These are phyloP conservation scores for Diaporthe vaccinii DNA, from an alignment of 2,329 filamentous ascomycete genomes.

Conservation along the genomic window DNA sequence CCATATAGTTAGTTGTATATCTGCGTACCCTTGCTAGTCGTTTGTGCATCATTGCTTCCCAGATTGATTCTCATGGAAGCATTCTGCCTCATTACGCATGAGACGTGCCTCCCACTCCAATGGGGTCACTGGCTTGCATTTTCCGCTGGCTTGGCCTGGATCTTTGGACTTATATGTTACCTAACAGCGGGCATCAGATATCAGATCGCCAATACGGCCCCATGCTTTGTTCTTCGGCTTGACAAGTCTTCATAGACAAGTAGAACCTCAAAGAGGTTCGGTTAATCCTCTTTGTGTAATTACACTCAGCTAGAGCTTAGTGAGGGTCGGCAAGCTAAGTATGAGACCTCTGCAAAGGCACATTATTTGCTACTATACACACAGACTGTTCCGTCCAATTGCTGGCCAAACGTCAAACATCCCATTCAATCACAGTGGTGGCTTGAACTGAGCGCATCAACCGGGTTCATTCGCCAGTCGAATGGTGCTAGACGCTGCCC, in stretches of 20 bases:
- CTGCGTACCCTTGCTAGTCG: neutral
- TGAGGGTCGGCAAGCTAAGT: neutral
- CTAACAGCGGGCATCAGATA: neutral
- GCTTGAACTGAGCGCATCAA: neutral
- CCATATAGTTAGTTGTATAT: neutral
- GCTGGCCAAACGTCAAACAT: neutral
- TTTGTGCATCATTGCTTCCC: neutral
- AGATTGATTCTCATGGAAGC: neutral
- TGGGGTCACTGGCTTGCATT: neutral
- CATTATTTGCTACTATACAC: neutral
- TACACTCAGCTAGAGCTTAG: neutral
- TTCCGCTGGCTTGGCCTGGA: neutral
- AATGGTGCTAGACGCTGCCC: neutral
- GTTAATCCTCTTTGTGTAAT: no score
- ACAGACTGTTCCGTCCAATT: neutral
- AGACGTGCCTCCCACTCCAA: neutral
- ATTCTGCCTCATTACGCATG: neutral
- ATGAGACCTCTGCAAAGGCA: neutral
- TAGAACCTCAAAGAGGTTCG: rapidly evolving
- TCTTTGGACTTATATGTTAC: neutral
- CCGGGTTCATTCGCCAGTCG: neutral
- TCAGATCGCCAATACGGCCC: neutral
- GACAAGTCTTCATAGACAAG: neutral
- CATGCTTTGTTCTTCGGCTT: no score
- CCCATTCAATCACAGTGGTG: neutral